phyloP scores from a whole-genome alignment of 805 yeast species.

The Metschnikowia picachoensis region DNA sequence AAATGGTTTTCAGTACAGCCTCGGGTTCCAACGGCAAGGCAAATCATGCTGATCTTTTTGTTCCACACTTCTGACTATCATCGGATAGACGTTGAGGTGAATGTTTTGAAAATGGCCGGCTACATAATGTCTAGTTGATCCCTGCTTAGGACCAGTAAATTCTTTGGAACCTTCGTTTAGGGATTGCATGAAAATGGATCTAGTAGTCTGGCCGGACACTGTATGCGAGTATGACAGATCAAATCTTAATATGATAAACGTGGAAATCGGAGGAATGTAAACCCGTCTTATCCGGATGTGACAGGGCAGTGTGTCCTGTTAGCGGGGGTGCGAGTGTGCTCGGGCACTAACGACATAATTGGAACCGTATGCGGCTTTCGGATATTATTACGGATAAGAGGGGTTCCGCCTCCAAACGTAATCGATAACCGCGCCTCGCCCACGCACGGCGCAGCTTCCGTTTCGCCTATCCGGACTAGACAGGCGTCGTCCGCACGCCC shows the following conservation, averaged over 20 bases:
- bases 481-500: conserved; percentile 3
- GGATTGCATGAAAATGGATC: too few relatives aligned
- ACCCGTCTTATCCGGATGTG: conserved; percentile 2
- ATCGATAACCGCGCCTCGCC: neutral
- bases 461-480: conserved; percentile 6
- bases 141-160: too few relatives aligned
- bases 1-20: too few relatives aligned
- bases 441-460: neutral
- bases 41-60: too few relatives aligned
- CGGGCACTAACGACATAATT: too few relatives aligned
- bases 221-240: neutral
- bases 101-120: too few relatives aligned
- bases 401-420: neutral
- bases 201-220: neutral
- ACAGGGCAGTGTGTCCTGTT: neutral
- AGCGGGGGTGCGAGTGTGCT: too few relatives aligned
- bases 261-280: neutral
- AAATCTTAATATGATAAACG: neutral
- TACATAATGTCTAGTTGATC: too few relatives aligned
- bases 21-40: too few relatives aligned
- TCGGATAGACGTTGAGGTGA: too few relatives aligned
- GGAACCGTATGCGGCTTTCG: neutral
- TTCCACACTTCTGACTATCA: too few relatives aligned
- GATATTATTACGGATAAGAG: conserved; percentile 1
- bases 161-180: too few relatives aligned